Evolutionary conservation across 2,329 filamentous ascomycete species (phyloP), one percentile per base, ranked within the genome.

Genomic region (Rutstroemia sp.): DNA sequence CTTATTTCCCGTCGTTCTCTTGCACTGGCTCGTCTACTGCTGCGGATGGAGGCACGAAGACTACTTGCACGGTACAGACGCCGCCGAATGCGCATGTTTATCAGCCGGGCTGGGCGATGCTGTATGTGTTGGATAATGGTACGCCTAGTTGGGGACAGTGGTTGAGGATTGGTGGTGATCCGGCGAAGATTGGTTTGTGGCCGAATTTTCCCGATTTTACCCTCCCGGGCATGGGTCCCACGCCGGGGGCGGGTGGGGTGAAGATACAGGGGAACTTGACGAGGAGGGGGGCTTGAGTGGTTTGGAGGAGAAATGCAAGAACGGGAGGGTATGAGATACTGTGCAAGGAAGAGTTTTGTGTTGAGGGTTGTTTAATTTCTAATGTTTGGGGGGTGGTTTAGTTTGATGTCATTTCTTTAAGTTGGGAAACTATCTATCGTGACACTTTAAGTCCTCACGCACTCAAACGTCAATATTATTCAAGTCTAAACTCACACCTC

Each of bases 111-210:
- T 86, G 82, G 82, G 84, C 81, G 63, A 78, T 83, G 67, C 73
- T 86, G 69, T 86, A 79, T 64, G 76, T 86, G 0, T 74, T 86
- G 2, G 82, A 86, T 54, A 78, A 78, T 6, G 77, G 77, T 0
- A 78, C 81, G n/a, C 84, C 84, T 0, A 81, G 78, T 8, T 73
- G 80, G 16, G 80, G 82, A 73, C 74, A 76, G n/a, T 81, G 81
- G 70, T 79, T 87, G 21, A 74, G 84, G 19, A 82, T 88, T 52
- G 84, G 84, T 17, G 82, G 82, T 17, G 83, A 87, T 67, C 83
- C 82, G 1, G 83, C 73, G 2, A 57, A 57, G 7, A 57, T 87
- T 21, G 84, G 84, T 3, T 78, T 85, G 61, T 87, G 84, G 84
- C 84, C 83, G 0, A 57, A 76, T 40, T 72, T 72, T 2, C 39